These are phyloP conservation scores for Saccharomycopsis fermentans DNA, from an alignment of 805 yeast genomes.

Conservation along the genomic window DNA sequence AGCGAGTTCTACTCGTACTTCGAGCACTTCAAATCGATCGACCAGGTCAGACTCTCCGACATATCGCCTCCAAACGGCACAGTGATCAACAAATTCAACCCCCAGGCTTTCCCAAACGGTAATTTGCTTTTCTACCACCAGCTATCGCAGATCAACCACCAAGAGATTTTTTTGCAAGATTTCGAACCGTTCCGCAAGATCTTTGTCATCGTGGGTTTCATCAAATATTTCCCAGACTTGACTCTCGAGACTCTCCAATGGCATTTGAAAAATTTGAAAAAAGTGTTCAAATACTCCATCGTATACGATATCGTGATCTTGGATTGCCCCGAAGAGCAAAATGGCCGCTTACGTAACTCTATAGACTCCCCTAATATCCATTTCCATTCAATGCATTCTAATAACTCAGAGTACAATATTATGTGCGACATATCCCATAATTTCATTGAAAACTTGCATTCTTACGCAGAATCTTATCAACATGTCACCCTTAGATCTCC, in stretches of 20 bases:
- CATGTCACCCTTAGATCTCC: conserved; percentile 82
- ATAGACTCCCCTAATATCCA: conserved; percentile 8
- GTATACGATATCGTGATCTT: conserved; percentile 48
- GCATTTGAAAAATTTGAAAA: conserved; percentile 33
- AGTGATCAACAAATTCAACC: conserved; percentile 47
- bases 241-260: conserved; percentile 22
- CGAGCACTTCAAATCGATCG: conserved; percentile 25
- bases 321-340: conserved; percentile 27
- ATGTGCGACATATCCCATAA: conserved; percentile 63
- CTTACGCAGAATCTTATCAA: conserved; percentile 61
- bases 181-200: conserved; percentile 84
- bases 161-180: conserved; percentile 64
- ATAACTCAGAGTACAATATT: conserved; percentile 40
- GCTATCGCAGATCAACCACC: conserved; percentile 38
- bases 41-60: conserved; percentile 67
- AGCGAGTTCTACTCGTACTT: conserved; percentile 27
- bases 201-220: conserved; percentile 47
- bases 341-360: neutral
- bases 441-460: conserved; percentile 54
- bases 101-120: conserved; percentile 79
- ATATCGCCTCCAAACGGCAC: conserved; percentile 39
- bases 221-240: conserved; percentile 22
- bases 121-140: conserved; percentile 50
- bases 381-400: conserved; percentile 21
- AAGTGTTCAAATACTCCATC: conserved; percentile 40